A percentile compares a stretch with the other conserved stretches of the same genome.
These are phyloP conservation scores for Ensete ventricosum DNA, from an alignment of 176 grass and related monocot species.

Conservation along the genomic window DNA sequence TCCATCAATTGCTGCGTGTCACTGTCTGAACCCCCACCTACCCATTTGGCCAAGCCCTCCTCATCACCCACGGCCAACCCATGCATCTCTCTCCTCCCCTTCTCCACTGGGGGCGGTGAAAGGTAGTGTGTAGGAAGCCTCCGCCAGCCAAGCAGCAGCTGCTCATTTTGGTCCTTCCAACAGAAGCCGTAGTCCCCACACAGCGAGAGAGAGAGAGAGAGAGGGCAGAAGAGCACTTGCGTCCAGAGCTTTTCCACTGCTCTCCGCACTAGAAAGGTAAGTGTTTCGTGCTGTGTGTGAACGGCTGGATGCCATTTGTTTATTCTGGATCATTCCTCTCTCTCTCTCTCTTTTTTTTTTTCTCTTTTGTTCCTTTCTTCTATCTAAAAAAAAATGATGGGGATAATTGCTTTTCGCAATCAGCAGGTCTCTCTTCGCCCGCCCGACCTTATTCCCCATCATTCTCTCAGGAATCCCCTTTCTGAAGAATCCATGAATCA, in stretches of 20 bases:
- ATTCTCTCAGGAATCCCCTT: slow-evolving; percentile 30
- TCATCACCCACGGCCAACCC: background rate
- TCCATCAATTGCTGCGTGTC: slow-evolving; percentile 7
- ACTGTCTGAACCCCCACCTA: slow-evolving; percentile 10
- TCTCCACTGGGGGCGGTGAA: background rate
- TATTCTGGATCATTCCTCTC: slow-evolving; percentile 8
- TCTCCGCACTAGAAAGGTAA: slow-evolving; percentile 13
- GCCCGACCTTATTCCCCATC: slow-evolving; percentile 17
- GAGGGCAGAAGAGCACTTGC: slow-evolving; percentile 31
- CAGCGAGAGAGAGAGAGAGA: background rate
- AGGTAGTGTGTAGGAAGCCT: background rate
- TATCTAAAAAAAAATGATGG: slow-evolving; percentile 1
- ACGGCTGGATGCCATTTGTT: slow-evolving; percentile 11
- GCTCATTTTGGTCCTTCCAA: background rate
- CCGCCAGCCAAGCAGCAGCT: background rate
- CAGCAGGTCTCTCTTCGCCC: slow-evolving; percentile 1
- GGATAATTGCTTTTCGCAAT: slow-evolving; percentile 22
- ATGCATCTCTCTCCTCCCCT: background rate
- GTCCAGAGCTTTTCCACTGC: slow-evolving; percentile 46
- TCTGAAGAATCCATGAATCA: slow-evolving; percentile 31
- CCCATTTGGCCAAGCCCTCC: slow-evolving; percentile 6
- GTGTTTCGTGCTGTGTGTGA: slow-evolving; percentile 11
- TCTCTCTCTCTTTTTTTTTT: background rate
- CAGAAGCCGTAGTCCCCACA: slow-evolving; percentile 4
- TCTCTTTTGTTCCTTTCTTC: background rate